A percentile compares a stretch with the other conserved stretches of the same genome.
phyloP scores from a whole-genome alignment of 2,329 filamentous ascomycete species.

The Fusarium gaditjirri region DNA sequence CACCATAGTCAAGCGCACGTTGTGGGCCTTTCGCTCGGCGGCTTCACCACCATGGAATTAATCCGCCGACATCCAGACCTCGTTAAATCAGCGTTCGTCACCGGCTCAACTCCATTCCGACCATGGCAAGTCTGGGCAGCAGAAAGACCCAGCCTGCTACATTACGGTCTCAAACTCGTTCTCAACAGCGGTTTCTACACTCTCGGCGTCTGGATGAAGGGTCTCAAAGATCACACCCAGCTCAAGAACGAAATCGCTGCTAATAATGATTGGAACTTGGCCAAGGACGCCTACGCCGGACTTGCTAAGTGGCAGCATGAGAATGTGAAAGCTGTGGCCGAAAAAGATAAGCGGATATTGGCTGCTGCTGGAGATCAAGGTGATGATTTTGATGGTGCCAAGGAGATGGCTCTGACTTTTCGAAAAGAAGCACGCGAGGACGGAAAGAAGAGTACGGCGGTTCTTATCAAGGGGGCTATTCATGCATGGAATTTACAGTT shows the following conservation, averaged over 20 bases:
- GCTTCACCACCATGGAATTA: constrained; percentile 31
- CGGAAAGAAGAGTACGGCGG: not conserved
- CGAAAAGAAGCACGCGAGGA: not conserved
- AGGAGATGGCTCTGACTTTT: constrained; percentile 26
- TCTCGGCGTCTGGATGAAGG: constrained; percentile 41
- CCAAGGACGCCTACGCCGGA: constrained; percentile 39
- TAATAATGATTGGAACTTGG: constrained; percentile 47
- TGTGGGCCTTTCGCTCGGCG: constrained; percentile 55
- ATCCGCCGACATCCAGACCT: constrained; percentile 1
- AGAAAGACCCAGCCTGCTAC: constrained; percentile 43
- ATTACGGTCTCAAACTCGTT: constrained; percentile 41
- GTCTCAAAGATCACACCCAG: constrained; percentile 43
- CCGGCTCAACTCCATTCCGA: constrained; percentile 49
- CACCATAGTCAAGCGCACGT: constrained; percentile 52
- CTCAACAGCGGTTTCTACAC: constrained; percentile 43
- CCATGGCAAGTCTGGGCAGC: constrained; percentile 43
- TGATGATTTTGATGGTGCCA: constrained; percentile 46
- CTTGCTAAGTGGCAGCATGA: constrained; percentile 37
- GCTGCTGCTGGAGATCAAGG: constrained; percentile 47
- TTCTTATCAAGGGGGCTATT: not conserved
- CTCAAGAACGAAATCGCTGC: constrained; percentile 48
- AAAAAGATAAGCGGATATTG: constrained; percentile 38
- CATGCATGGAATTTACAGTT: constrained; percentile 56
- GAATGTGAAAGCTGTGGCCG: constrained; percentile 38
- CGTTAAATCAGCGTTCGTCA: constrained; percentile 41